A percentile compares a stretch with the other conserved stretches of the same genome.
Evolutionary conservation across 2,329 filamentous ascomycete species (phyloP).

Genomic region (Phialophora tarda): DNA sequence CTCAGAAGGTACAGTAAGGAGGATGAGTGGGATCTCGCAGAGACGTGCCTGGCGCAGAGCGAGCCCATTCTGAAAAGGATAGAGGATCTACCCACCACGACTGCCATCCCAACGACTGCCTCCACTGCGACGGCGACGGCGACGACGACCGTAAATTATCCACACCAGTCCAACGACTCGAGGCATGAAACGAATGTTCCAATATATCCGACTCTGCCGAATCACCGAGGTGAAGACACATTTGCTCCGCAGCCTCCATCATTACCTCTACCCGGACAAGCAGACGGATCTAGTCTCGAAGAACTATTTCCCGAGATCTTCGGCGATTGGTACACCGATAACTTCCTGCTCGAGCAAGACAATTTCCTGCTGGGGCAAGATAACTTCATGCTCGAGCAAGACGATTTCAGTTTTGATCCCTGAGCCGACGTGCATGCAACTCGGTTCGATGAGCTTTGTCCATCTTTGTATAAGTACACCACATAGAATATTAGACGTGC

Average conservation of each 20-base stretch:
- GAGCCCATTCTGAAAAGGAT: constrained; percentile 48
- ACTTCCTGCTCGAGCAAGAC: constrained; percentile 13
- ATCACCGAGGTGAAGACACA: neutral
- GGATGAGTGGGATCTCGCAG: constrained; percentile 62
- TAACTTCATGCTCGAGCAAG: constrained; percentile 10
- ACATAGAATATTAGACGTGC: neutral
- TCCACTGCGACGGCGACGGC: constrained; percentile 65
- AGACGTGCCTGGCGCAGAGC: constrained; percentile 59
- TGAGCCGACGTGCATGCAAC: neutral
- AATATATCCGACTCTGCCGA: constrained; percentile 5
- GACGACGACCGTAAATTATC: constrained; percentile 54
- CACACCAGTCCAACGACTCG: constrained; percentile 1
- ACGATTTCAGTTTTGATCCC: constrained; percentile 18
- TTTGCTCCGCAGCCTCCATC: constrained; percentile 5
- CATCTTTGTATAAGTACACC: constrained; percentile 10
- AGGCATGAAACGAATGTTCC: neutral
- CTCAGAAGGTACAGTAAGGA: constrained; percentile 56
- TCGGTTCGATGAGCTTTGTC: constrained; percentile 6
- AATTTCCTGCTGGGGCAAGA: too few species aligned
- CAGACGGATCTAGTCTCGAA: constrained; percentile 12
- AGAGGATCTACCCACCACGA: constrained; percentile 31
- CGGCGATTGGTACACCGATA: constrained; percentile 17
- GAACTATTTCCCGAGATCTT: constrained; percentile 26
- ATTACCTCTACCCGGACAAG: constrained; percentile 4
- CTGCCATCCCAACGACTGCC: constrained; percentile 58